phyloP scores from a whole-genome alignment of 495 filamentous ascomycete genomes.

The Penicillium cosmopolitanum region DNA sequence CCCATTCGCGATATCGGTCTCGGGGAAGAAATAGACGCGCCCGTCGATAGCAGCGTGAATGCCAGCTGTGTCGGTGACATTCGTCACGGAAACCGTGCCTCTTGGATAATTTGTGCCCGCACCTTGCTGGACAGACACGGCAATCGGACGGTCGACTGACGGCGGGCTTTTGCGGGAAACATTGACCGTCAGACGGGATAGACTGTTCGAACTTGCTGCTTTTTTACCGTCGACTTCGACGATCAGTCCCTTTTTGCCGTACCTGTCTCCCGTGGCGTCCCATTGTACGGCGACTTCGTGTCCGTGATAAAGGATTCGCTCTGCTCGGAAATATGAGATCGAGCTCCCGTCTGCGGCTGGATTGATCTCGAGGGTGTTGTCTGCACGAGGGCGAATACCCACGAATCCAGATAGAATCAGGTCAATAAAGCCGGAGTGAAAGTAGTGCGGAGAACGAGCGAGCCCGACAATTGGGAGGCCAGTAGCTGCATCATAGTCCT shows the following conservation, averaged over 20 bases:
- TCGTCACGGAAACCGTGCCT: conserved; percentile 27
- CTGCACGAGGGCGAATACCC: conserved; percentile 30
- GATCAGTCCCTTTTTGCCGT: conserved; percentile 25
- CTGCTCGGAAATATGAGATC: conserved; percentile 32
- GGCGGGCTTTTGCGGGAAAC: conserved; percentile 11
- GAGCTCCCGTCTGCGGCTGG: conserved; percentile 23
- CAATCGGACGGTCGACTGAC: conserved; percentile 19
- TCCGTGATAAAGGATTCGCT: conserved; percentile 36
- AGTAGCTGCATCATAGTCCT: conserved; percentile 34
- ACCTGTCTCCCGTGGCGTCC: conserved; percentile 9
- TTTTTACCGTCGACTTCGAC: conserved; percentile 29
- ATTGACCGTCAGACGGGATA: conserved; percentile 19
- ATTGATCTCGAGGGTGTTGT: conserved; percentile 34
- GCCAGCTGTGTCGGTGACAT: conserved; percentile 17
- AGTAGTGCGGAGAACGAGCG: conserved; percentile 33
- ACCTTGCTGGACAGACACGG: conserved; percentile 28
- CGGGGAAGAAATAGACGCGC: conserved; percentile 27
- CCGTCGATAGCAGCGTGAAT: conserved; percentile 35
- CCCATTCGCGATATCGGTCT: conserved; percentile 24
- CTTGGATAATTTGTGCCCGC: conserved; percentile 19
- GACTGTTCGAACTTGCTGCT: conserved; percentile 11
- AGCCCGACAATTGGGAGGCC: conserved; percentile 28
- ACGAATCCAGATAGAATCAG: conserved; percentile 32
- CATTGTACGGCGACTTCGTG: conserved; percentile 31
- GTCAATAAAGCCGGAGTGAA: conserved; percentile 37